Conservation (phyloP, 495 filamentous ascomycete genomes). For the Patellaria atrata region DNA sequence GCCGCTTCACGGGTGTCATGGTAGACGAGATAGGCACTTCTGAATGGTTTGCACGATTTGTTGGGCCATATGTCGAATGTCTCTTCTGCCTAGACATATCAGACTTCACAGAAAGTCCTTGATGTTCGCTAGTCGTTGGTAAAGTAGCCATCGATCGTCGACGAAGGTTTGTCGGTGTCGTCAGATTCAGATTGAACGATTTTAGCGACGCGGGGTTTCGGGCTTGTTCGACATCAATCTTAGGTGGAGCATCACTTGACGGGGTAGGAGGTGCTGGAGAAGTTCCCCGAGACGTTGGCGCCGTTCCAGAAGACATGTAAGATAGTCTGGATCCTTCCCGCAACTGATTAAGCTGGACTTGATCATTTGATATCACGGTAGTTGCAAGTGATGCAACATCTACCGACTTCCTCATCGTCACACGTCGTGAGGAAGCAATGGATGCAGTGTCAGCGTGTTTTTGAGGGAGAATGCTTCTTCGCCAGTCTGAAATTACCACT, state of each 20-base stretch:
- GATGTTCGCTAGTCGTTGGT: constrained; percentile 15
- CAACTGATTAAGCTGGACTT: constrained; percentile 19
- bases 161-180: constrained; percentile 11
- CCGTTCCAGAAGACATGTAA: constrained; percentile 17
- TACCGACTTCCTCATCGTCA: constrained; percentile 11
- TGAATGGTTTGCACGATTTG: constrained; percentile 3
- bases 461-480: constrained; percentile 9
- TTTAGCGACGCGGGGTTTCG: constrained; percentile 16
- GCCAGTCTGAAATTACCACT: constrained; percentile 15
- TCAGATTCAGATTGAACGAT: constrained; percentile 20
- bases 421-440: constrained; percentile 11
- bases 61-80: constrained; percentile 13
- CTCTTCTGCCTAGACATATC: constrained; percentile 4
- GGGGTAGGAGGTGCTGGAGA: constrained; percentile 21
- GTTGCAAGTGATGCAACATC: constrained; percentile 19
- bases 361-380: constrained; percentile 14
- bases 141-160: constrained; percentile 23
- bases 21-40: not conserved
- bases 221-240: constrained; percentile 13
- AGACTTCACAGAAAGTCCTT: constrained; percentile 8
- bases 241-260: constrained; percentile 12
- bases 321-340: constrained; percentile 19
- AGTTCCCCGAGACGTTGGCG: constrained; percentile 19
- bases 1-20: no score
- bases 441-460: constrained; percentile 14